Conservation (phyloP, 2,329 filamentous ascomycete species). For the Triangularia setosa region DNA sequence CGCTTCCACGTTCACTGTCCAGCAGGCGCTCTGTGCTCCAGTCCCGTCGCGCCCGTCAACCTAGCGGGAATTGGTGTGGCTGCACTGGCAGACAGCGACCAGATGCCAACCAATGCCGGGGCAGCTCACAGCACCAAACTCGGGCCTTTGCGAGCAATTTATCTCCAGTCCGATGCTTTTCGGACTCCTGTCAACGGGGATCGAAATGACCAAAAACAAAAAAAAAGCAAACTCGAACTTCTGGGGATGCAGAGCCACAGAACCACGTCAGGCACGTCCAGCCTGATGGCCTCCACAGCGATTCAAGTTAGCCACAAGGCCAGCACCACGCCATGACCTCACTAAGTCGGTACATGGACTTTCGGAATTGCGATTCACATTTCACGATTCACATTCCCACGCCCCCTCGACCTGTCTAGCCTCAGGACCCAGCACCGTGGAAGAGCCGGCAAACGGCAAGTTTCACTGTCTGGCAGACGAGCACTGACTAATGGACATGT, state of each 20-base stretch:
- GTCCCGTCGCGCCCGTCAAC: too few species aligned
- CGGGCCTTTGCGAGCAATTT: not conserved
- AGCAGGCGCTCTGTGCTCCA: not conserved
- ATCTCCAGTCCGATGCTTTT: slow-evolving; percentile 4
- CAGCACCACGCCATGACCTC: slow-evolving; percentile 8
- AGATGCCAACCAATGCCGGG: not conserved
- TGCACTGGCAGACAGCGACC: not conserved
- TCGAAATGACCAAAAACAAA: not conserved
- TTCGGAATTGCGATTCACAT: too few species aligned
- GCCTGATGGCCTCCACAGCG: not conserved
- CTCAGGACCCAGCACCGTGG: not conserved
- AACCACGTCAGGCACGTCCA: not conserved
- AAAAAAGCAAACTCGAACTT: slow-evolving; percentile 2
- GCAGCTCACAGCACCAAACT: not conserved
- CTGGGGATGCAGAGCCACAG: slow-evolving; percentile 1
- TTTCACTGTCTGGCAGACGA: not conserved
- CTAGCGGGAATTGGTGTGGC: not conserved
- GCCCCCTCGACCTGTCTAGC: not conserved
- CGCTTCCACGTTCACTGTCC: not conserved
- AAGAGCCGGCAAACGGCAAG: not conserved
- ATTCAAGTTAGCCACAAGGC: not conserved
- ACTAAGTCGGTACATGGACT: not conserved
- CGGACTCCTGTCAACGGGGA: not conserved
- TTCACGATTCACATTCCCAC: slow-evolving; percentile 2
- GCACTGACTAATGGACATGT: not conserved